Evolutionary conservation across 768 basidiomycete genomes (phyloP).

Genomic region (Phlebiopsis flavidoalba): DNA sequence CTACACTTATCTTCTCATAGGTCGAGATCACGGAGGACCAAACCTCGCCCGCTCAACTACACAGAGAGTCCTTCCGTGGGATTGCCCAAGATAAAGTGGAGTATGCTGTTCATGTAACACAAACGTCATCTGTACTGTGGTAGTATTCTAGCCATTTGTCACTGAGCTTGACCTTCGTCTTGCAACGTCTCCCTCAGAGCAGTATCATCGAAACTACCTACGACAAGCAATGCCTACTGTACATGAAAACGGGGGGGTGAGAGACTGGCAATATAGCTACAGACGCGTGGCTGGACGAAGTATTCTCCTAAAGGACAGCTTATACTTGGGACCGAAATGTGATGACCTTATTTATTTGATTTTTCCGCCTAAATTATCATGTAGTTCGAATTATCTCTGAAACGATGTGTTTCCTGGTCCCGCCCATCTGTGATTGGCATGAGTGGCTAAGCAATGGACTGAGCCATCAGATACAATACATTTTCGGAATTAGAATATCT

Average conservation of each 20-base stretch:
- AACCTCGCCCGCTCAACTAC: constrained; percentile 83
- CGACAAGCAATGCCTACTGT: constrained; percentile 60
- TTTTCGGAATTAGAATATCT: too few relatives aligned
- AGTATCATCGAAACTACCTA: constrained; percentile 82
- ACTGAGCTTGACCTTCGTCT: constrained; percentile 90
- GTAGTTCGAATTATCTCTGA: too few relatives aligned
- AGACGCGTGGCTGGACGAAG: constrained; percentile 77
- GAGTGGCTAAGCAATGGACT: too few relatives aligned
- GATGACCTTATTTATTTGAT: too few relatives aligned
- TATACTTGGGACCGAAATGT: too few relatives aligned
- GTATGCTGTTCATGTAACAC: constrained; percentile 9
- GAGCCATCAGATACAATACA: too few relatives aligned
- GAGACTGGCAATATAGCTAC: constrained; percentile 76
- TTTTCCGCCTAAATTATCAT: too few relatives aligned
- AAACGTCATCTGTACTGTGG: neutral
- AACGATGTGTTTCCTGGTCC: too few relatives aligned
- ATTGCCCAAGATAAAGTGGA: constrained; percentile 87
- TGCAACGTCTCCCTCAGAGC: constrained; percentile 68
- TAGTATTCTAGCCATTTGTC: constrained; percentile 70
- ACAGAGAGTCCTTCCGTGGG: constrained; percentile 89
- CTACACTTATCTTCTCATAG: constrained; percentile 35
- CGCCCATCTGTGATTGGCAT: too few relatives aligned
- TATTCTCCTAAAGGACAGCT: constrained; percentile 46
- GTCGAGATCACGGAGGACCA: constrained; percentile 96
- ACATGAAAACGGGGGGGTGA: constrained; percentile 42